Evolutionary conservation across 2,329 filamentous ascomycete genomes (phyloP).

Genomic region (Hymenotorrendiella dingleyae): DNA sequence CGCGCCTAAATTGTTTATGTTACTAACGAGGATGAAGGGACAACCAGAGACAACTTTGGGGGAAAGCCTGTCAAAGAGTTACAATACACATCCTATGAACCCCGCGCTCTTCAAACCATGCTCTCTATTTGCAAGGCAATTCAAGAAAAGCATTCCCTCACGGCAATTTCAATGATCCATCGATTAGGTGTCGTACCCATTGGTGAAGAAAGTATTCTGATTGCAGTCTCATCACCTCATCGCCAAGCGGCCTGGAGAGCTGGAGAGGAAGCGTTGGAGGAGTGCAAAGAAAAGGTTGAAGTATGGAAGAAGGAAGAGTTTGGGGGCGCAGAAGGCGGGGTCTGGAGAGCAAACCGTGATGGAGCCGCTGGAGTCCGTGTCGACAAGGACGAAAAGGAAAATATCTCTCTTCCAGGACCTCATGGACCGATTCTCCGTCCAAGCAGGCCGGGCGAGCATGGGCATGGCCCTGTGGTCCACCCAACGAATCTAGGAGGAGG

Average conservation of each 20-base stretch:
- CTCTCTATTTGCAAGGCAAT: constrained; percentile 55
- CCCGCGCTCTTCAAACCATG: constrained; percentile 65
- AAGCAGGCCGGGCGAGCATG: constrained; percentile 20
- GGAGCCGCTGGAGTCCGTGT: constrained; percentile 38
- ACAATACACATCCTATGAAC: constrained; percentile 68
- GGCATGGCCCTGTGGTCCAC: constrained; percentile 26
- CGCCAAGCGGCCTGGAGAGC: constrained; percentile 79
- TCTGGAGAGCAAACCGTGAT: constrained; percentile 87
- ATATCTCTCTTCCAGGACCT: constrained; percentile 9
- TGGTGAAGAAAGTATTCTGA: constrained; percentile 87
- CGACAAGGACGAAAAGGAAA: constrained; percentile 9
- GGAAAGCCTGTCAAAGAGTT: constrained; percentile 68
- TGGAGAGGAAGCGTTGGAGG: constrained; percentile 83
- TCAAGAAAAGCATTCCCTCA: constrained; percentile 55
- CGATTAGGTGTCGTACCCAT: constrained; percentile 80
- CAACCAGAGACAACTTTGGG: constrained; percentile 70
- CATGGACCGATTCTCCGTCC: constrained; percentile 22
- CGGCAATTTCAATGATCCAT: constrained; percentile 75
- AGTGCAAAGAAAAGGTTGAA: constrained; percentile 81
- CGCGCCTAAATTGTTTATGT: constrained; percentile 1
- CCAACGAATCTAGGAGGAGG: not conserved
- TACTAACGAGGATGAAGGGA: constrained; percentile 44
- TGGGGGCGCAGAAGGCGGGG: constrained; percentile 62
- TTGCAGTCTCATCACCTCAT: constrained; percentile 80
- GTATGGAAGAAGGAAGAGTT: constrained; percentile 95